Conservation (phyloP, 2,329 filamentous ascomycete species). For the Annulohypoxylon truncatum region DNA sequence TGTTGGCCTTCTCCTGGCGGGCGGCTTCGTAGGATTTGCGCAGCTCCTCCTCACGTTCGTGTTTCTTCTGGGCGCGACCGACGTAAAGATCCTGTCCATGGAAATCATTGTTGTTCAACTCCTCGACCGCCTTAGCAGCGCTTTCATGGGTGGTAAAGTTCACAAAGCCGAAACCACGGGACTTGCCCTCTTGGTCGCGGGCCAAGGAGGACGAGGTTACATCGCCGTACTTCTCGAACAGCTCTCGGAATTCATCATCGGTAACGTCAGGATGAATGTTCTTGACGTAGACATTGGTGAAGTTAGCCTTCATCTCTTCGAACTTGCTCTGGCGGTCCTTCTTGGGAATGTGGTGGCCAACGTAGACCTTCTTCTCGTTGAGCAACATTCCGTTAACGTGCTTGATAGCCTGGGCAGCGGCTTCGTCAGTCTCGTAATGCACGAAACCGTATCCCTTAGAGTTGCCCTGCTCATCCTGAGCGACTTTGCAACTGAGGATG, state of each 20-base stretch:
- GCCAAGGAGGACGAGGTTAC: slow-evolving; percentile 96
- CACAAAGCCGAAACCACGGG: slow-evolving; percentile 94
- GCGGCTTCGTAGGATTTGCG: slow-evolving; percentile 99
- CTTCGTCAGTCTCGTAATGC: slow-evolving; percentile 99
- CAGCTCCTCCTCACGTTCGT: slow-evolving; percentile 99
- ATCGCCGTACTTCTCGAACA: slow-evolving; percentile 92
- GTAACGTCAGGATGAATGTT: slow-evolving; percentile 87
- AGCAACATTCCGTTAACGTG: slow-evolving; percentile 99
- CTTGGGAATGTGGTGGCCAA: slow-evolving; percentile 99
- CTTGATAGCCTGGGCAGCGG: slow-evolving; percentile 96
- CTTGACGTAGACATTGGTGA: slow-evolving; percentile 99
- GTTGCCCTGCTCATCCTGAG: slow-evolving; percentile 94
- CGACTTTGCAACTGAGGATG: slow-evolving; percentile 99
- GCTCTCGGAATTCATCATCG: slow-evolving; percentile 92
- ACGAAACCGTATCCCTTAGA: slow-evolving; percentile 99
- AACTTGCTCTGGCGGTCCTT: slow-evolving; percentile 99
- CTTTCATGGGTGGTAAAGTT: slow-evolving; percentile 94
- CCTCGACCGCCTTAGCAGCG: slow-evolving; percentile 86
- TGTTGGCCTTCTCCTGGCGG: slow-evolving; percentile 97
- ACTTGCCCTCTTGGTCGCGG: slow-evolving; percentile 89
- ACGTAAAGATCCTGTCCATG: slow-evolving; percentile 97
- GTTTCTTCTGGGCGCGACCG: slow-evolving; percentile 99
- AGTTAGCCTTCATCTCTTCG: slow-evolving; percentile 99
- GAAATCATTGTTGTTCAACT: slow-evolving; percentile 92
- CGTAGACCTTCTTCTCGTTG: slow-evolving; percentile 99